A percentile compares a stretch with the other conserved stretches of the same genome.
phyloP scores from a whole-genome alignment of 495 filamentous ascomycete genomes.

The Daldinia vernicosa region DNA sequence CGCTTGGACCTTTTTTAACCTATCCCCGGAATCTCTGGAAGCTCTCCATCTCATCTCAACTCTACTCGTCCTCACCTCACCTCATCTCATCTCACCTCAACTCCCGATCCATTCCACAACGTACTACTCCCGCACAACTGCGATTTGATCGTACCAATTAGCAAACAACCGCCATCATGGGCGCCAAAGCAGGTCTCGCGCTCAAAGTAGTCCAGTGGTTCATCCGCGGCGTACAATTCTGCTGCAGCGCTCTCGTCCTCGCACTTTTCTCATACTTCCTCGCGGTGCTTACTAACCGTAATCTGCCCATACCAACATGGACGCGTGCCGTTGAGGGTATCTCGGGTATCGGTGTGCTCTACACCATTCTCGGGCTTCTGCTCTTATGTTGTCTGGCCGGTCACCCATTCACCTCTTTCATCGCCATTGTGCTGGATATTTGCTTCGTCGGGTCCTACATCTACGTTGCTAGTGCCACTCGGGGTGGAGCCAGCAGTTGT shows the following conservation, averaged over 20 bases:
- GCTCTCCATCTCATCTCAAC: not conserved
- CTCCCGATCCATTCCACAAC: slow-evolving; percentile 9
- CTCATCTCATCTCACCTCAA: not conserved
- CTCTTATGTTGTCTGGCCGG: slow-evolving; percentile 83
- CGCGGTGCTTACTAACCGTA: slow-evolving; percentile 65
- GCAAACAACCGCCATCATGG: slow-evolving; percentile 48
- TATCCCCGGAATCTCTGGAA: slow-evolving; percentile 15
- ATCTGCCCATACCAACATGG: slow-evolving; percentile 67
- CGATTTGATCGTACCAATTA: slow-evolving; percentile 29
- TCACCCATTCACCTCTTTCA: slow-evolving; percentile 68
- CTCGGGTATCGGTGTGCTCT: slow-evolving; percentile 74
- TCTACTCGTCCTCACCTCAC: slow-evolving; percentile 10
- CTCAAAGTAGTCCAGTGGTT: slow-evolving; percentile 70
- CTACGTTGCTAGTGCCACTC: slow-evolving; percentile 68
- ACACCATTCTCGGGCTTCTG: slow-evolving; percentile 73
- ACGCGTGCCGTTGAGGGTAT: slow-evolving; percentile 84
- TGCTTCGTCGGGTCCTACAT: slow-evolving; percentile 66
- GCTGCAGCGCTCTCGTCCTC: slow-evolving; percentile 74
- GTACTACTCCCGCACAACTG: slow-evolving; percentile 35
- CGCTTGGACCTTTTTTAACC: slow-evolving; percentile 4
- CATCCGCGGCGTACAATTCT: slow-evolving; percentile 75
- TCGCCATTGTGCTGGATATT: slow-evolving; percentile 73
- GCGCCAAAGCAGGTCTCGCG: slow-evolving; percentile 59
- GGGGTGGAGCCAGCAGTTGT: slow-evolving; percentile 70
- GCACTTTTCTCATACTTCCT: slow-evolving; percentile 84